These are phyloP conservation scores for Auricularia sp. DNA, from an alignment of 768 basidiomycete genomes.

Conservation along the genomic window DNA sequence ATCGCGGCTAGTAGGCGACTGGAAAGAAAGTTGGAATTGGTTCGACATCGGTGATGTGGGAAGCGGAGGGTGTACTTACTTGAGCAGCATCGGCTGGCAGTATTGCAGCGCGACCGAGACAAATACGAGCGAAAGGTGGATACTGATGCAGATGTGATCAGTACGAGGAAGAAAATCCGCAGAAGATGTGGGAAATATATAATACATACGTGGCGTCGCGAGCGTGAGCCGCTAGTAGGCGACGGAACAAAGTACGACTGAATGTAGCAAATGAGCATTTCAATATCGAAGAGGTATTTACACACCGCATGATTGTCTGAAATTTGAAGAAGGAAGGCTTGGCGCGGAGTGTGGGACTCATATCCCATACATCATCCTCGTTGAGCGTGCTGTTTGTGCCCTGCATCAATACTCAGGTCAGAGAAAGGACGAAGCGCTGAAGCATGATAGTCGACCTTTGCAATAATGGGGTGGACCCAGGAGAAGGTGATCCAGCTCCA, in stretches of 20 bases:
- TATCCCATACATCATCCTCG: slow-evolving; percentile 60
- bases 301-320: slow-evolving; percentile 5
- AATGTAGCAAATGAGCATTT: background rate
- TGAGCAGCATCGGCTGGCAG: slow-evolving; percentile 75
- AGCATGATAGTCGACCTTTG: slow-evolving; percentile 21
- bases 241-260: slow-evolving; percentile 28
- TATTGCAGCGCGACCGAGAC: slow-evolving; percentile 72
- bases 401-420: slow-evolving; percentile 11
- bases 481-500: slow-evolving; percentile 62
- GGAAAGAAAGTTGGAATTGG: background rate
- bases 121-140: slow-evolving; percentile 31
- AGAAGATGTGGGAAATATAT: slow-evolving; percentile 14
- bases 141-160: slow-evolving; percentile 3
- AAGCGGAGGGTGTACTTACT: slow-evolving; percentile 29
- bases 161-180: background rate
- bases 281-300: background rate
- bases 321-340: slow-evolving; percentile 53
- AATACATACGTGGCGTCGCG: slow-evolving; percentile 19
- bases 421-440: too few species aligned
- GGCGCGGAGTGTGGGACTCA: slow-evolving; percentile 59
- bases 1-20: slow-evolving; percentile 43
- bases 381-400: slow-evolving; percentile 48
- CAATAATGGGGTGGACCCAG: slow-evolving; percentile 61
- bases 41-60: background rate
- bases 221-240: slow-evolving; percentile 35